phyloP scores from a whole-genome alignment of 768 basidiomycete genomes.

The Agrocybe praecox region DNA sequence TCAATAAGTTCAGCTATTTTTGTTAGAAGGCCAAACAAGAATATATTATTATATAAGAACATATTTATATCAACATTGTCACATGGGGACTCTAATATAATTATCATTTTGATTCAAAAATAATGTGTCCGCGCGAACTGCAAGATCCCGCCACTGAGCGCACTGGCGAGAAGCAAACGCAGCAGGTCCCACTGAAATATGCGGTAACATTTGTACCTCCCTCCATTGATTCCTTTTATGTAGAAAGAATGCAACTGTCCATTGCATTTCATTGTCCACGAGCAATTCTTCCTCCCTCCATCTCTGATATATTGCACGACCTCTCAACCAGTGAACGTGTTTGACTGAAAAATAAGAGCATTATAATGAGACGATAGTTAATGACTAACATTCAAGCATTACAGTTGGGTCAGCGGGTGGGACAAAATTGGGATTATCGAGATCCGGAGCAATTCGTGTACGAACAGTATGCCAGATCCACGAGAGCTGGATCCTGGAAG shows the following conservation, averaged over 20 bases:
- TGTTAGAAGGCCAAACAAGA: too few relatives aligned
- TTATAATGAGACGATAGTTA: too few relatives aligned
- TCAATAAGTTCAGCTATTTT: too few relatives aligned
- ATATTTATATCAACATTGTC: too few relatives aligned
- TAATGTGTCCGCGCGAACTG: too few relatives aligned
- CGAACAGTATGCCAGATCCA: neutral
- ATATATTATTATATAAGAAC: too few relatives aligned
- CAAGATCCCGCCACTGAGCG: too few relatives aligned
- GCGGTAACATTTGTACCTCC: too few relatives aligned
- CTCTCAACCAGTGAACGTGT: neutral
- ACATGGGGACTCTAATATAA: too few relatives aligned
- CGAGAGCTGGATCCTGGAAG: neutral
- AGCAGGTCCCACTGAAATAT: too few relatives aligned
- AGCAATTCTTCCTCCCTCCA: neutral
- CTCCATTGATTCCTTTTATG: neutral
- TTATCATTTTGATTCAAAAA: too few relatives aligned
- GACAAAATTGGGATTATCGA: neutral
- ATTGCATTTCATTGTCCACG: neutral
- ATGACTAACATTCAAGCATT: neutral
- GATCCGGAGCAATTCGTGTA: neutral
- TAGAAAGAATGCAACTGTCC: neutral
- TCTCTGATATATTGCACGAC: neutral
- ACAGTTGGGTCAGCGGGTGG: neutral
- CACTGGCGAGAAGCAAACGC: too few relatives aligned
- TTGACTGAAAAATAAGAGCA: neutral